Evolutionary conservation across 345 rosid species (phyloP).

Genomic region (Salix udensis): DNA sequence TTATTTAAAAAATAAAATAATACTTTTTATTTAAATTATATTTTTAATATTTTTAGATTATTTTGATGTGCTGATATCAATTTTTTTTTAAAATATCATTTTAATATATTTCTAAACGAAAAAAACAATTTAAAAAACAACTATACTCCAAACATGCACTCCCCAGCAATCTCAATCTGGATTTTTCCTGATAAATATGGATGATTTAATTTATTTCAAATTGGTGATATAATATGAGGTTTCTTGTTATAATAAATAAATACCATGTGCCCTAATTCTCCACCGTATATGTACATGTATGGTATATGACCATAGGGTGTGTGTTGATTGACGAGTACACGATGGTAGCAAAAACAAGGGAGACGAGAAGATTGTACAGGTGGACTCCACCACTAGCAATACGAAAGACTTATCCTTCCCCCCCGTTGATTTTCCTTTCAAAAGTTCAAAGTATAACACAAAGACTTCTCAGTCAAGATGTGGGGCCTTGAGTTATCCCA

Average conservation of each 20-base stretch:
- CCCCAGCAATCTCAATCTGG: neutral
- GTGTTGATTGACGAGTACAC: neutral
- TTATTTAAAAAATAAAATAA: too few species aligned
- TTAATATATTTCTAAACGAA: too few species aligned
- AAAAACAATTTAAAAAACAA: too few species aligned
- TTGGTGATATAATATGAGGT: neutral
- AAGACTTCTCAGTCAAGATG: constrained; percentile 15
- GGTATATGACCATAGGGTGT: neutral
- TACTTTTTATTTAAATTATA: too few species aligned
- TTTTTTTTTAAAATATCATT: too few species aligned
- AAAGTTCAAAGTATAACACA: neutral
- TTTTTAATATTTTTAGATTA: too few species aligned
- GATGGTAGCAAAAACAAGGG: neutral
- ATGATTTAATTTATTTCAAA: neutral
- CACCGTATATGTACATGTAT: neutral
- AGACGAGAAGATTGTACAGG: constrained; percentile 11
- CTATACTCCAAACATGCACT: too few species aligned
- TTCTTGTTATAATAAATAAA: neutral
- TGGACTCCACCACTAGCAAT: constrained; percentile 23
- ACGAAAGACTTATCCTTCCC: neutral
- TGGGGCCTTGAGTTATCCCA: constrained; percentile 15
- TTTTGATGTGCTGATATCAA: too few species aligned
- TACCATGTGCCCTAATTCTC: neutral
- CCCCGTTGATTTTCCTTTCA: constrained; percentile 6
- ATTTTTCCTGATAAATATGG: neutral